Evolutionary conservation across 169 alveolate species (phyloP).

Genomic region (Cyclospora cayetanensis): DNA sequence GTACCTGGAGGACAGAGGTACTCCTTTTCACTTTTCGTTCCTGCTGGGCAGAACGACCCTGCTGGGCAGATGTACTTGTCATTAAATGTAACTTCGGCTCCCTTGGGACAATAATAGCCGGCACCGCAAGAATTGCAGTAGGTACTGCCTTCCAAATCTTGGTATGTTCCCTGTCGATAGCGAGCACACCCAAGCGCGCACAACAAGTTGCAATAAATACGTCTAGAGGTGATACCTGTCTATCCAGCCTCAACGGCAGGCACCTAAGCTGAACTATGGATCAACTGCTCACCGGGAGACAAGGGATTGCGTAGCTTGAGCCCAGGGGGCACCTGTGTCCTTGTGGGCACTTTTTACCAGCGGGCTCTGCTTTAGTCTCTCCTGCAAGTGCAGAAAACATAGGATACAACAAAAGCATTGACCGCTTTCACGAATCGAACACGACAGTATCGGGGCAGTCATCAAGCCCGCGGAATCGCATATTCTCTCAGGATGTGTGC

Average conservation of each 20-base stretch:
- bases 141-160: slow-evolving; percentile 42
- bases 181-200: too few relatives aligned
- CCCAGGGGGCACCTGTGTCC: slow-evolving; percentile 47
- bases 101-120: slow-evolving; percentile 59
- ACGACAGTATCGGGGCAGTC: too few relatives aligned
- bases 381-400: neutral
- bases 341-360: neutral
- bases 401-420: neutral
- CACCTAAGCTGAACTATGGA: neutral
- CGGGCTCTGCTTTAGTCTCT: slow-evolving; percentile 5
- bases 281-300: slow-evolving; percentile 14
- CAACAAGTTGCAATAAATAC: neutral
- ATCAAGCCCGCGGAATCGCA: too few relatives aligned
- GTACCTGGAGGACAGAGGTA: slow-evolving; percentile 68
- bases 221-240: neutral
- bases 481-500: too few relatives aligned
- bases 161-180: slow-evolving; percentile 37
- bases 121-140: slow-evolving; percentile 53
- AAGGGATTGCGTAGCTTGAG: slow-evolving; percentile 5
- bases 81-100: slow-evolving; percentile 1
- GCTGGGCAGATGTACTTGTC: slow-evolving; percentile 67
- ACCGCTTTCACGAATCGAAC: too few relatives aligned
- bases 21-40: slow-evolving; percentile 64
- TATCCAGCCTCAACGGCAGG: neutral
- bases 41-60: slow-evolving; percentile 81